Percentiles rank a stretch among this genome's conserved stretches.
These are phyloP conservation scores for Drechslerella stenobrocha DNA, from an alignment of 2,329 filamentous ascomycete genomes.

Conservation along the genomic window DNA sequence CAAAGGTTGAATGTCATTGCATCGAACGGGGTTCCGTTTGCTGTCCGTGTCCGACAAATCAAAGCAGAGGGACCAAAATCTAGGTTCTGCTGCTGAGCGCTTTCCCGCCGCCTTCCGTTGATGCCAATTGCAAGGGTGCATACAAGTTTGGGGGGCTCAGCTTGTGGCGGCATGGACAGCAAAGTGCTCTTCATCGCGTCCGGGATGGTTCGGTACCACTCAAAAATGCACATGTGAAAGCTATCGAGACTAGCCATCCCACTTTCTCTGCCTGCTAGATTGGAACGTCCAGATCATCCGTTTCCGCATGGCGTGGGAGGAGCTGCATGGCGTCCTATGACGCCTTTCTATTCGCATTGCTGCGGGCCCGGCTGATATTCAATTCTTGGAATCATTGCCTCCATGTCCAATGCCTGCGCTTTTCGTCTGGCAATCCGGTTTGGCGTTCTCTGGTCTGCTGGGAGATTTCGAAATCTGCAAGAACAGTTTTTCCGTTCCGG, in stretches of 20 bases:
- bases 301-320: too few relatives aligned
- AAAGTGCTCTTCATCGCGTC: not conserved
- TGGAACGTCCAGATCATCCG: not conserved
- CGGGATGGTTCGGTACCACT: not conserved
- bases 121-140: slow-evolving; percentile 13
- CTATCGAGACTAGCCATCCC: too few relatives aligned
- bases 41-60: slow-evolving; percentile 11
- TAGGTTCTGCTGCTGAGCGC: slow-evolving; percentile 7
- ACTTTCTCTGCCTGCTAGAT: not conserved
- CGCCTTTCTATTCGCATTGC: slow-evolving; percentile 13
- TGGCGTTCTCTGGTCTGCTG: slow-evolving; percentile 4
- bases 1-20: slow-evolving; percentile 1
- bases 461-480: slow-evolving; percentile 42
- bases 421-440: slow-evolving; percentile 9
- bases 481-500: slow-evolving; percentile 49
- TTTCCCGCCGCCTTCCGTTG: slow-evolving; percentile 38
- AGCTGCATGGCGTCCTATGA: slow-evolving; percentile 15
- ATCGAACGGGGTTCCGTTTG: slow-evolving; percentile 11
- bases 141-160: too few relatives aligned
- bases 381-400: not conserved
- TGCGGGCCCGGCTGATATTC: slow-evolving; percentile 4
- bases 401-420: not conserved
- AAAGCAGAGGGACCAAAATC: too few relatives aligned
- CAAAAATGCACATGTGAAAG: slow-evolving; percentile 8
- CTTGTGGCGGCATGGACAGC: not conserved